Percentiles rank a stretch among this genome's conserved stretches.
Conservation (phyloP, 2,329 filamentous ascomycete species). For the Microcera coccophila region DNA sequence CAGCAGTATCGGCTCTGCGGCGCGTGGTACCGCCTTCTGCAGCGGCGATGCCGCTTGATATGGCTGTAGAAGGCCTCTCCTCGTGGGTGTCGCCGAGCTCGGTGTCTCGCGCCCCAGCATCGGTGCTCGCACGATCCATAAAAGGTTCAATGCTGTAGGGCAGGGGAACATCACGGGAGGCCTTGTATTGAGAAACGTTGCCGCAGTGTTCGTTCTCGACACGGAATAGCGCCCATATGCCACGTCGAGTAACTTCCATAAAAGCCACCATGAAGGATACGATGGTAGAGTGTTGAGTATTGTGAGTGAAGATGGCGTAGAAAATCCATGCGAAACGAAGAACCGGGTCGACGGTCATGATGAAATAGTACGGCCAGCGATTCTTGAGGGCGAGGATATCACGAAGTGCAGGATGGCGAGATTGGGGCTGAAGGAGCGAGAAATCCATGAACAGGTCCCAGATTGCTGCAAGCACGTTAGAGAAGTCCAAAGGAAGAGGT, state of each 20-base stretch:
- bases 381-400: conserved; percentile 75
- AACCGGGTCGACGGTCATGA: conserved; percentile 79
- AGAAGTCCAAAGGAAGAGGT: neutral
- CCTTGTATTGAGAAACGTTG: conserved; percentile 86
- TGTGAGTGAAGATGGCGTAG: conserved; percentile 77
- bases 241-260: conserved; percentile 76
- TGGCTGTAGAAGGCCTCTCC: conserved; percentile 6
- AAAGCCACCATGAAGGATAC: conserved; percentile 76
- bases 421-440: conserved; percentile 76
- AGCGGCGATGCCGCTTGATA: conserved; percentile 18
- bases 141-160: conserved; percentile 65
- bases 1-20: conserved; percentile 31
- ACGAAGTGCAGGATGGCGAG: conserved; percentile 65
- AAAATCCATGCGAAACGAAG: conserved; percentile 93
- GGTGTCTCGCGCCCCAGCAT: conserved; percentile 16
- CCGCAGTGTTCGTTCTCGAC: conserved; percentile 97
- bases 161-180: conserved; percentile 79
- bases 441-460: conserved; percentile 99
- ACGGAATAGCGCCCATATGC: conserved; percentile 87
- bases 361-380: conserved; percentile 78
- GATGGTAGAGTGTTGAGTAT: conserved; percentile 77
- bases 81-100: conserved; percentile 4
- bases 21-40: conserved; percentile 22
- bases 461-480: conserved; percentile 48
- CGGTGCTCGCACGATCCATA: conserved; percentile 40